phyloP scores from a whole-genome alignment of 345 rosid genomes.

The Populus davidiana region DNA sequence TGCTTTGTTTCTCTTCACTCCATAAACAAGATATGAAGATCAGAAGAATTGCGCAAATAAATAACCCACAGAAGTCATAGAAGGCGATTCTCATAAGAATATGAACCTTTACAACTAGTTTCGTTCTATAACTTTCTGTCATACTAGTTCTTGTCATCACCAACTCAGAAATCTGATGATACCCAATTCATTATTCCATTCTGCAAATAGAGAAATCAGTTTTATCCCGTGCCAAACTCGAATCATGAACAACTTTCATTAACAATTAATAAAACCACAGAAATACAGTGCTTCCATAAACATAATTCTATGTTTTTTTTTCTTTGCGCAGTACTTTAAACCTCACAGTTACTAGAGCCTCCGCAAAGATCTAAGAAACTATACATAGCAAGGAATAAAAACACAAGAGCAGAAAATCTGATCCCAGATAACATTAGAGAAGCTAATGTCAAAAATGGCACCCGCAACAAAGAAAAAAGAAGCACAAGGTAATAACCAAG shows the following conservation, averaged over 20 bases:
- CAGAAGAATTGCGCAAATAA: background rate
- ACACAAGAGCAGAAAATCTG: background rate
- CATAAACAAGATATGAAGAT: too few species aligned
- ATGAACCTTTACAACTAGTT: too few species aligned
- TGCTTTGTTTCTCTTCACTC: background rate
- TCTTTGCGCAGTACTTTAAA: too few species aligned
- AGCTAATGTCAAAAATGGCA: slow-evolving; percentile 31
- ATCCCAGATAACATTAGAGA: background rate
- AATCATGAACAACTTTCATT: slow-evolving; percentile 4
- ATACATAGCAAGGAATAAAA: background rate
- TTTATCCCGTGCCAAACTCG: background rate
- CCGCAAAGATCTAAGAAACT: background rate
- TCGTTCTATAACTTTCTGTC: background rate
- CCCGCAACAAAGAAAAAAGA: slow-evolving; percentile 35
- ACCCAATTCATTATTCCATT: background rate
- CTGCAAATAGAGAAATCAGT: too few species aligned
- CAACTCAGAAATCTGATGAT: background rate
- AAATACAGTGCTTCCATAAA: background rate
- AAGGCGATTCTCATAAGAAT: background rate
- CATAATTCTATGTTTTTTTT: background rate
- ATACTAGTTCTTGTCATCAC: background rate
- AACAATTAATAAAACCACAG: background rate
- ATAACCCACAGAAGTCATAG: background rate
- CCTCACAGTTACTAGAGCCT: too few species aligned
- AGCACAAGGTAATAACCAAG: slow-evolving; percentile 11